Conservation (phyloP, 768 basidiomycete genomes). For the Lyophyllum decastes region DNA sequence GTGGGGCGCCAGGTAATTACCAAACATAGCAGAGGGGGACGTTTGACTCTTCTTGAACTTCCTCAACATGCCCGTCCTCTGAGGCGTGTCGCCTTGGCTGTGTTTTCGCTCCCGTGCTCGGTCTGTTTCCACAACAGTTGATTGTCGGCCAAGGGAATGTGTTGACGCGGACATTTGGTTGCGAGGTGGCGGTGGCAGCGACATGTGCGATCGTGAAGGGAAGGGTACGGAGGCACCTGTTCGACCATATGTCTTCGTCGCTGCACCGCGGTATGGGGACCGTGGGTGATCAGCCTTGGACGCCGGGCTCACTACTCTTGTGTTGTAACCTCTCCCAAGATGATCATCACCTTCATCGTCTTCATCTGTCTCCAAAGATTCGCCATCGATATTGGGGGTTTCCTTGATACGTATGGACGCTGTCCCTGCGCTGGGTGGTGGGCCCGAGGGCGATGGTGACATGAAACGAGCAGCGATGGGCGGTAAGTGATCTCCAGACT, state of each 20-base stretch:
- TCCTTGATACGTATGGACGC: slow-evolving; percentile 51
- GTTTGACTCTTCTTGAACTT: slow-evolving; percentile 71
- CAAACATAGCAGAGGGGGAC: slow-evolving; percentile 45
- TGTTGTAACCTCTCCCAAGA: slow-evolving; percentile 45
- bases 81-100: slow-evolving; percentile 44
- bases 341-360: slow-evolving; percentile 65
- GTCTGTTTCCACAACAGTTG: slow-evolving; percentile 47
- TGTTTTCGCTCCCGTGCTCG: slow-evolving; percentile 53
- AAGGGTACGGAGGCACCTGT: slow-evolving; percentile 61
- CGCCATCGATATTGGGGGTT: slow-evolving; percentile 68
- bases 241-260: slow-evolving; percentile 40
- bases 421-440: slow-evolving; percentile 26
- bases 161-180: slow-evolving; percentile 61
- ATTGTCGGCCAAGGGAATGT: slow-evolving; percentile 75
- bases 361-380: slow-evolving; percentile 70
- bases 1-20: slow-evolving; percentile 66
- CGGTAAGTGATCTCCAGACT: slow-evolving; percentile 73
- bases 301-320: slow-evolving; percentile 23
- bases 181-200: slow-evolving; percentile 68
- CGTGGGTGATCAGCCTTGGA: slow-evolving; percentile 71
- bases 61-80: slow-evolving; percentile 57
- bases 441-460: slow-evolving; percentile 60
- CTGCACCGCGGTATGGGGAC: slow-evolving; percentile 69
- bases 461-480: slow-evolving; percentile 94
- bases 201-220: slow-evolving; percentile 79